Evolutionary conservation across 1,284 basidiomycete genomes (phyloP).

Genomic region (Ustilago loliicola): DNA sequence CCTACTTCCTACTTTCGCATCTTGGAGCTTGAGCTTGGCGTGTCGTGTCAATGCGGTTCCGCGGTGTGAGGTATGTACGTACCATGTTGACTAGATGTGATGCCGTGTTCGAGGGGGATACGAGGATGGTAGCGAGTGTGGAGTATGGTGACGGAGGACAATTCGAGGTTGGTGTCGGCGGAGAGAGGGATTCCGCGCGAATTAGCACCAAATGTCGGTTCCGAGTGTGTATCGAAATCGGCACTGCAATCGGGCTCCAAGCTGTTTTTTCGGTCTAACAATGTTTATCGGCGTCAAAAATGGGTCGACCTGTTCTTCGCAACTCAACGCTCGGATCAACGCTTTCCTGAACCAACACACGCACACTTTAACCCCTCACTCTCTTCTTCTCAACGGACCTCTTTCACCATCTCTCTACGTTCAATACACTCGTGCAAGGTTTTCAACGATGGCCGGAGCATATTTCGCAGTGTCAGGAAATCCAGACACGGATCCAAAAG

Average conservation of each 20-base stretch:
- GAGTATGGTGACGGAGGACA: background rate
- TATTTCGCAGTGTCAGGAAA: conserved; percentile 33
- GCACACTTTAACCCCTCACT: background rate
- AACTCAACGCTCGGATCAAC: conserved; percentile 26
- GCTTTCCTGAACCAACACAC: background rate
- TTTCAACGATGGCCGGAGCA: conserved; percentile 17
- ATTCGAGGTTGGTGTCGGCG: background rate
- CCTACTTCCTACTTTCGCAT: background rate
- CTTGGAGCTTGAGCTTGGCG: too few relatives aligned
- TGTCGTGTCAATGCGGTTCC: too few relatives aligned
- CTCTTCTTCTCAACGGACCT: background rate
- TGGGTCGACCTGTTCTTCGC: conserved; percentile 5
- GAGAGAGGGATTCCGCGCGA: background rate
- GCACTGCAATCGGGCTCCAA: background rate
- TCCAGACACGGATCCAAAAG: conserved; percentile 38
- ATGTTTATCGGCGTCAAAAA: background rate
- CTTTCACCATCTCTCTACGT: background rate
- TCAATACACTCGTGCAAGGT: too few relatives aligned
- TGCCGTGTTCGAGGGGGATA: background rate
- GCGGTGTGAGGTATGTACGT: background rate
- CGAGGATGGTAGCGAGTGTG: background rate
- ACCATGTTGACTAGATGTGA: conserved; percentile 13
- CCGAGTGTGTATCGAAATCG: conserved; percentile 4
- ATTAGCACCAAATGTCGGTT: conserved; percentile 10
- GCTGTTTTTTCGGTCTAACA: conserved; percentile 3